Conservation (phyloP, 2,329 filamentous ascomycete species). For the Ophidiomyces ophidiicola region DNA sequence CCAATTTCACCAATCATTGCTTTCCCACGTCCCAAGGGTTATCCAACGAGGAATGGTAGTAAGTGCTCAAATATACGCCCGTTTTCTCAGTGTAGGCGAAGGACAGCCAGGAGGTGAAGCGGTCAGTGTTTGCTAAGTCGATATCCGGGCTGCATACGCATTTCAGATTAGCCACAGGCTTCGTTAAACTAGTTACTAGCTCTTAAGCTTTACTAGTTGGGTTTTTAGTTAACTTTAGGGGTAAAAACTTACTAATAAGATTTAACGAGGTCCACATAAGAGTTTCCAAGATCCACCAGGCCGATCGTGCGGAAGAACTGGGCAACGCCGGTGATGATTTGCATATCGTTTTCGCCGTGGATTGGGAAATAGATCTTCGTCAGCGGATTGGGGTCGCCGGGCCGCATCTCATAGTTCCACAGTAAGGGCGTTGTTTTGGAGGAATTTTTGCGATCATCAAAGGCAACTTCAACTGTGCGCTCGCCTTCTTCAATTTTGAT, state of each 20-base stretch:
- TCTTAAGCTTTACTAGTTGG: too few species aligned
- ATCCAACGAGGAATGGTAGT: constrained; percentile 10
- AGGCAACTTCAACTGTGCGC: constrained; percentile 1
- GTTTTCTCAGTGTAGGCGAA: constrained; percentile 11
- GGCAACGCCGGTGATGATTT: constrained; percentile 1
- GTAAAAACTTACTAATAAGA: constrained; percentile 5
- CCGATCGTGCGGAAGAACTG: constrained; percentile 8
- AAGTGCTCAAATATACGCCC: constrained; percentile 8
- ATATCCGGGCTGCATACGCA: constrained; percentile 6
- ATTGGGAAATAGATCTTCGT: constrained; percentile 10
- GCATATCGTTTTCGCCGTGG: constrained; percentile 11
- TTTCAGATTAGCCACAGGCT: too few species aligned
- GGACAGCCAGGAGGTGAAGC: constrained; percentile 10
- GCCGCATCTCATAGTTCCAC: constrained; percentile 10
- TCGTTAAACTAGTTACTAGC: too few species aligned
- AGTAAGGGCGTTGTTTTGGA: constrained; percentile 6
- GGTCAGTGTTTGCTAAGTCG: constrained; percentile 1
- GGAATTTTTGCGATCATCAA: constrained; percentile 5
- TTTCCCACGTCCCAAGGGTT: constrained; percentile 8
- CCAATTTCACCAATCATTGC: background rate
- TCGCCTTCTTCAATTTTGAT: constrained; percentile 7
- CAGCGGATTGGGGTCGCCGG: constrained; percentile 1
- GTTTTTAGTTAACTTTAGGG: too few species aligned
- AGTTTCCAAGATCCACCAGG: constrained; percentile 1
- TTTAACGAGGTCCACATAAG: constrained; percentile 10